Evolutionary conservation across 1,284 basidiomycete genomes (phyloP), one percentile per base, ranked within the genome.

Genomic region (Rhodotorula sp.): DNA sequence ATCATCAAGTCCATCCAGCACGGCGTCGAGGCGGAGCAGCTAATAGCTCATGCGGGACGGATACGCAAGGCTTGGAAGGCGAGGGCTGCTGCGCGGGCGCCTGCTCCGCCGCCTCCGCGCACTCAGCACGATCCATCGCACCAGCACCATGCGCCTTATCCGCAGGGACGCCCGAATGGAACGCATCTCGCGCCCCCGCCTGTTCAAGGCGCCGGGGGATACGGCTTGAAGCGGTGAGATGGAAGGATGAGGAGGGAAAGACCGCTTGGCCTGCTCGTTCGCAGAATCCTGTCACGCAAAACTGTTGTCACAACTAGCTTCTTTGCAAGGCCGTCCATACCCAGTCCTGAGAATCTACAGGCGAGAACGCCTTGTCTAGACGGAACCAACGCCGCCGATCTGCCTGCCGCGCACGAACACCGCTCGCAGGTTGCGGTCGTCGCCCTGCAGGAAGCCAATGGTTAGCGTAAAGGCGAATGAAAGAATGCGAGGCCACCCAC

Each of bases 1-100:
- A 92, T 96, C 76, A 86, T 95, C 62, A 84, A 88, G 72, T 93
- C 88, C 76, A 96, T 95, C 72, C 85, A 86, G 50, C 94, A 96
- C 78, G 94, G 94, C 8, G 92, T 96, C 44, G 91, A 95, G 58
- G 76, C 74, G 20, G 75, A 78, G 51, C 76, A 76, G 74, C 72
- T 78, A 34, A 67, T 77, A 9, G 68, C 62, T 24, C 72, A 74
- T 37, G 75, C 76, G 4, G 66, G 67, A 0, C 47, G 31, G 24
- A 78, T 78, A 61, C 68, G 71, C 52, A 54, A 69, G 20, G 72
- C 71, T 2, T 78, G 77, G 77, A 77, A 76, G 53, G 65, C 51
- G 54, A 47, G 77, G 15, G 71, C 69, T 50, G 72, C 70, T 11
- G 59, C 57, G 11, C 53, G 68, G 18, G 53, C 30, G 9, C 48